These are phyloP conservation scores for Hemisphaericaspora lyxosophila DNA, from an alignment of 1,139 yeast species.

Conservation along the genomic window DNA sequence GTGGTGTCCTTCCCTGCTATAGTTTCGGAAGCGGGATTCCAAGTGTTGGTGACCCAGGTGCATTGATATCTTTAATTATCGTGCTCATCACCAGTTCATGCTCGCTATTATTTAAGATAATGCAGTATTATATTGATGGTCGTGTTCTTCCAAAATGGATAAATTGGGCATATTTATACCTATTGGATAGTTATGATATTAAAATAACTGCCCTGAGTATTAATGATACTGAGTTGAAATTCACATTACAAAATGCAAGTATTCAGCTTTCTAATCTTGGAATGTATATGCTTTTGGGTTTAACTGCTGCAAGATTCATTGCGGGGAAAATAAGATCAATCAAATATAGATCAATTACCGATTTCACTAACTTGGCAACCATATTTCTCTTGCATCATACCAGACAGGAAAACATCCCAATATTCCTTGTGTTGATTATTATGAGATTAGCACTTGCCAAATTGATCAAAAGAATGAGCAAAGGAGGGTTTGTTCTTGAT, in stretches of 20 bases:
- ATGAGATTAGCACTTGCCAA: conserved; percentile 30
- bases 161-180: conserved; percentile 29
- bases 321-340: conserved; percentile 26
- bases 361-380: conserved; percentile 46
- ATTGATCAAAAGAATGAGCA: conserved; percentile 4
- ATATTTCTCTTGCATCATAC: conserved; percentile 70
- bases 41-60: conserved; percentile 20
- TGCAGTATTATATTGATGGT: conserved; percentile 57
- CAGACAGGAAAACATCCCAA: conserved; percentile 64
- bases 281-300: conserved; percentile 22
- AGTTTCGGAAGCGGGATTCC: conserved; percentile 1
- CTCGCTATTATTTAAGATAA: conserved; percentile 57
- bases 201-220: conserved; percentile 12
- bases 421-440: conserved; percentile 54
- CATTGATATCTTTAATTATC: conserved; percentile 35
- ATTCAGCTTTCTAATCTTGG: conserved; percentile 29
- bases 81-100: conserved; percentile 40
- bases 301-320: conserved; percentile 24
- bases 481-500: conserved; percentile 18
- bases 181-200: conserved; percentile 23
- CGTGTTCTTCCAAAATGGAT: conserved; percentile 45
- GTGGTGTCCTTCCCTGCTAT: conserved; percentile 18
- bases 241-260: conserved; percentile 26
- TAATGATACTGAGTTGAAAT: conserved; percentile 20
- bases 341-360: conserved; percentile 34